Percentiles rank a stretch among this genome's conserved stretches.
These are phyloP conservation scores for Sonneratia caseolaris DNA, from an alignment of 345 rosid species.

Conservation along the genomic window DNA sequence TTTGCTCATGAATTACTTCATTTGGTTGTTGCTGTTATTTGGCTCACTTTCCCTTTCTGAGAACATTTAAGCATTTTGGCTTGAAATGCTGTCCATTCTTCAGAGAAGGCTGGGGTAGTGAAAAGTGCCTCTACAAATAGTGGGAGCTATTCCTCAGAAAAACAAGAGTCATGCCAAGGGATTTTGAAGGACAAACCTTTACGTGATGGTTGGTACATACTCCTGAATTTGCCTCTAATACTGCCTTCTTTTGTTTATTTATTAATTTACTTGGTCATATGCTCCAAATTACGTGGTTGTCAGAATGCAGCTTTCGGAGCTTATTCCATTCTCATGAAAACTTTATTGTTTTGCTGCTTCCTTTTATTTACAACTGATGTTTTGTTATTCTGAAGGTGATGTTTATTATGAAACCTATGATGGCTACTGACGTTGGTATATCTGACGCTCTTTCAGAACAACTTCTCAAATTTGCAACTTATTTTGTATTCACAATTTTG, in stretches of 20 bases:
- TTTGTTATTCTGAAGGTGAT: not conserved
- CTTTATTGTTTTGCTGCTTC: not conserved
- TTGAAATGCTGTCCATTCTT: not conserved
- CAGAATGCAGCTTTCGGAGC: not conserved
- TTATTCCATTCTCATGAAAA: not conserved
- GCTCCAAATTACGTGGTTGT: not conserved
- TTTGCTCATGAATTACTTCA: not conserved
- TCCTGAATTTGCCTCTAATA: not conserved
- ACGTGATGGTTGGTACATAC: slow-evolving; percentile 8
- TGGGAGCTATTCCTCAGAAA: not conserved
- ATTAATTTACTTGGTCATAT: too few species aligned
- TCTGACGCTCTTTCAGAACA: not conserved
- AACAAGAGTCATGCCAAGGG: not conserved
- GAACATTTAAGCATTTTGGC: not conserved
- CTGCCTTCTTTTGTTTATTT: not conserved
- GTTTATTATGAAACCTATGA: not conserved
- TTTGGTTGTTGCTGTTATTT: slow-evolving; percentile 3
- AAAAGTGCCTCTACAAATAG: not conserved
- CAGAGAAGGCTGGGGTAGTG: not conserved
- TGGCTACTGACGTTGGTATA: not conserved
- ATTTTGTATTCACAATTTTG: slow-evolving; percentile 10
- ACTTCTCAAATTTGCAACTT: slow-evolving; percentile 4
- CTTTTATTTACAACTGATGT: not conserved
- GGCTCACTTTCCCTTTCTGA: not conserved
- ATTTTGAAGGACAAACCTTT: slow-evolving; percentile 4